Base-by-base conservation (phyloP, 2,329 filamentous ascomycete species). In the Verruconis gallopava region DNA sequence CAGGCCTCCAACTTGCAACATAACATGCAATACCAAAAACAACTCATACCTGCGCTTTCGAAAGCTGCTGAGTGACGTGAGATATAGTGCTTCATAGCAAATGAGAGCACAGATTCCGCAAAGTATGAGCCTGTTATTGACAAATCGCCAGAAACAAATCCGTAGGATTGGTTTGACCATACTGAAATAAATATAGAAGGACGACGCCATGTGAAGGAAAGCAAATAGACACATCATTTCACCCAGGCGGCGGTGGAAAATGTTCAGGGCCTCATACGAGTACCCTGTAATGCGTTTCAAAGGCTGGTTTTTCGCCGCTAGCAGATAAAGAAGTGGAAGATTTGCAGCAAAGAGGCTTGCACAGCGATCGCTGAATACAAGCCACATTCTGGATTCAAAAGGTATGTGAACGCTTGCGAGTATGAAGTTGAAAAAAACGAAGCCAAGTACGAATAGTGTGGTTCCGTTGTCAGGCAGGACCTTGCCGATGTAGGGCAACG, bases 221-320 rank as follows among this genome's bases (percentile, higher is more conserved):
- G 73, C 75, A 30, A 72, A 62, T n/a, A 77, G 56, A 52, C 74
- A 79, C 56, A 79, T 65, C 20, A 73, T 54, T 53, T 79, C 75
- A 18, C 77, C 76, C 1, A 79, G 63, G 3, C 76, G 66, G 25
- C 77, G 71, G 53, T 81, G 77, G 43, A 80, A 69, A 36, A 81
- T 71, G 52, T 81, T 79, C 33, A 81, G 61, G 4, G 72, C 68
- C 55, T 81, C 77, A 51, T 81, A 81, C 0, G 75, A 79, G 47
- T 71, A 69, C 3, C 77, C 75, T 0, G 76, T 79, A 14, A 81
- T 59, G 2, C 65, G 49, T 44, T 72, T 71, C 22, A 81, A 52
- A 0, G 77, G 77, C 47, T 79, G 76, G 45, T 76, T 81, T 55
- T 81, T 82, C 21, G 78, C 77, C 2, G 73, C 69, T 3, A 81